Evolutionary conservation across 2,329 filamentous ascomycete genomes (phyloP), one percentile per base, ranked within the genome.

Genomic region (Exophiala bonariae): DNA sequence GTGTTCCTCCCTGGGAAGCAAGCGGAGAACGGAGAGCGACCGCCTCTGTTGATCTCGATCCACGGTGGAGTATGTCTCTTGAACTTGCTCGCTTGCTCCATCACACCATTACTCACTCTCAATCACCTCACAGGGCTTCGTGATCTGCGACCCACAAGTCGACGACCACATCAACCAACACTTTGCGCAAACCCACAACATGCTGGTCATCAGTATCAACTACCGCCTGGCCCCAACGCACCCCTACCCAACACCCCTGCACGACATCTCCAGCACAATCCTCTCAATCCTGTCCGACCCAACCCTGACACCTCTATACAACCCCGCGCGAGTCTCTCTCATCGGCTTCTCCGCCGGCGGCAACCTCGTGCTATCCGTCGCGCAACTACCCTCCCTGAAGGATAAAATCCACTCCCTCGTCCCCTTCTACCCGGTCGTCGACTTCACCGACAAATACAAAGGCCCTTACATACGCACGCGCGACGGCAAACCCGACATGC

Each of bases 111-210:
- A n/a, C n/a, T n/a, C n/a, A n/a, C n/a, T n/a, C n/a, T n/a, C n/a
- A n/a, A n/a, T n/a, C n/a, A n/a, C n/a, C n/a, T n/a, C n/a, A n/a
- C n/a, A 34, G 32, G 76, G 75, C 31, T 78, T 76, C 57, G 64
- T 66, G 20, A 20, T 79, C 34, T 69, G 72, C 59, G 57, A 67
- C 16, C 68, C 75, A 1, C 48, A 61, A 38, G 61, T 72, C 34
- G 73, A 77, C 55, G 74, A 78, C 59, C 55, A 56, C n/a, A 76
- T 76, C 65, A 77, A 73, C 60, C 60, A 60, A 31, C 52, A 56
- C 45, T 75, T 76, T 52, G 65, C 74, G 18, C 62, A 68, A 41
- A 52, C 59, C 1, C 65, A 71, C 42, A 57, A 59, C 41, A 63
- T 73, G 47, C 61, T 78, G 7, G 73, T 79, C 11, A 58, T 78